phyloP scores from a whole-genome alignment of 1,284 basidiomycete genomes.

The Athelia psychrophila region DNA sequence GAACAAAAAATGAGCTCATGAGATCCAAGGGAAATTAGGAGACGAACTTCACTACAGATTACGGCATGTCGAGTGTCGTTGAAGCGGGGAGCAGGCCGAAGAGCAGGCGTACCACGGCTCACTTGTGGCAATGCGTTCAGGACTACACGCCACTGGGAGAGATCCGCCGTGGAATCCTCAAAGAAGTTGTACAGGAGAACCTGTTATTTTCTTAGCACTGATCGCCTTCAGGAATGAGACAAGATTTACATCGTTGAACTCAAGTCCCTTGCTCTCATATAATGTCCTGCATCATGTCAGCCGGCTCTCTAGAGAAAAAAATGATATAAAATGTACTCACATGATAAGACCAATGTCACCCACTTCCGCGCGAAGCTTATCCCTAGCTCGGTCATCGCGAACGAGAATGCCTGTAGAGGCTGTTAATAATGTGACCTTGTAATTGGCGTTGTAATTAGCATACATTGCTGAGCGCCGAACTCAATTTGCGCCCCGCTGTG shows the following conservation, averaged over 20 bases:
- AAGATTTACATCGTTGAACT: constrained; percentile 62
- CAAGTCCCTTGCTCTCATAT: constrained; percentile 73
- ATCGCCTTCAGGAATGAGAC: neutral
- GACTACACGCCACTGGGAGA: constrained; percentile 58
- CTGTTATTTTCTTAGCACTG: constrained; percentile 27
- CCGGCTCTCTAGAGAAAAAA: neutral
- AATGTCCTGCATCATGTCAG: constrained; percentile 50
- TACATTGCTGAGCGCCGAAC: constrained; percentile 70
- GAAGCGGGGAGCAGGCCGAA: constrained; percentile 44
- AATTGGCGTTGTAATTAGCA: constrained; percentile 7
- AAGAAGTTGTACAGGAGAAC: constrained; percentile 74
- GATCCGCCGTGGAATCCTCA: constrained; percentile 51
- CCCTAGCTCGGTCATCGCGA: constrained; percentile 51
- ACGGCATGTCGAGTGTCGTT: constrained; percentile 51
- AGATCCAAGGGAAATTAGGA: neutral
- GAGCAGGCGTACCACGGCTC: constrained; percentile 8
- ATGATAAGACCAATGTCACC: constrained; percentile 62
- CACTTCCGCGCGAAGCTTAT: constrained; percentile 47
- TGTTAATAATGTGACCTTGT: neutral
- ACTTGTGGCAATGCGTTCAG: constrained; percentile 38
- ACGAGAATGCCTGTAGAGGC: constrained; percentile 61
- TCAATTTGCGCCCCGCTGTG: constrained; percentile 51
- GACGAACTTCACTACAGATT: constrained; percentile 55
- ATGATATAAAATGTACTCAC: constrained; percentile 43
- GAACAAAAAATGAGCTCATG: too few species aligned